A percentile compares a stretch with the other conserved stretches of the same genome.
Conservation (phyloP, 768 basidiomycete genomes). For the Wakefieldia striispora region DNA sequence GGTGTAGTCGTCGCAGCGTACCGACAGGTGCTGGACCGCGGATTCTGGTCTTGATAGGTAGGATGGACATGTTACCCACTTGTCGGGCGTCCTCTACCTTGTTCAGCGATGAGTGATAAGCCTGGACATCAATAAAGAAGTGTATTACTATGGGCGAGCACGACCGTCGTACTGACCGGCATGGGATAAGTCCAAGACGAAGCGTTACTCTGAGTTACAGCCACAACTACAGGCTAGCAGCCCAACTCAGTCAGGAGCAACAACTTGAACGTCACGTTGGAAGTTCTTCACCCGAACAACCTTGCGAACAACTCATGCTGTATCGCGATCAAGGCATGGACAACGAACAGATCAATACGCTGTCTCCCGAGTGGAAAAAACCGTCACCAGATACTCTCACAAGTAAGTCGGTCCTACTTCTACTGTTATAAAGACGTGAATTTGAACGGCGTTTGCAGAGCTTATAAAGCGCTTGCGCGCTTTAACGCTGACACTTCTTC, state of each 20-base stretch:
- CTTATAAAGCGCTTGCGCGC: slow-evolving; percentile 78
- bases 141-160: background rate
- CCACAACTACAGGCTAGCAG: slow-evolving; percentile 6
- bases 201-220: slow-evolving; percentile 28
- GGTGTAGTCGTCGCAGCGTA: slow-evolving; percentile 31
- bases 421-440: background rate
- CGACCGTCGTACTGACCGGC: slow-evolving; percentile 45
- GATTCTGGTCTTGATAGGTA: slow-evolving; percentile 89
- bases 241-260: too few relatives aligned
- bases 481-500: slow-evolving; percentile 71
- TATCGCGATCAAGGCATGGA: slow-evolving; percentile 26
- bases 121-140: slow-evolving; percentile 45
- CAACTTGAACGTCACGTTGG: too few relatives aligned
- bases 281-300: background rate
- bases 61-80: slow-evolving; percentile 85
- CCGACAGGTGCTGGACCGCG: slow-evolving; percentile 89
- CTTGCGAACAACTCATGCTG: slow-evolving; percentile 5
- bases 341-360: slow-evolving; percentile 43
- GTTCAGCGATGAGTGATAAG: slow-evolving; percentile 94
- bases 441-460: slow-evolving; percentile 42
- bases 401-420: slow-evolving; percentile 47
- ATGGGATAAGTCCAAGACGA: slow-evolving; percentile 35
- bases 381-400: slow-evolving; percentile 72
- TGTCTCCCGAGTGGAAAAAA: slow-evolving; percentile 45
- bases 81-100: slow-evolving; percentile 76